A percentile compares a stretch with the other conserved stretches of the same genome.
These are phyloP conservation scores for Neofusicoccum cordaticola DNA, from an alignment of 2,329 filamentous ascomycete species.

Conservation along the genomic window DNA sequence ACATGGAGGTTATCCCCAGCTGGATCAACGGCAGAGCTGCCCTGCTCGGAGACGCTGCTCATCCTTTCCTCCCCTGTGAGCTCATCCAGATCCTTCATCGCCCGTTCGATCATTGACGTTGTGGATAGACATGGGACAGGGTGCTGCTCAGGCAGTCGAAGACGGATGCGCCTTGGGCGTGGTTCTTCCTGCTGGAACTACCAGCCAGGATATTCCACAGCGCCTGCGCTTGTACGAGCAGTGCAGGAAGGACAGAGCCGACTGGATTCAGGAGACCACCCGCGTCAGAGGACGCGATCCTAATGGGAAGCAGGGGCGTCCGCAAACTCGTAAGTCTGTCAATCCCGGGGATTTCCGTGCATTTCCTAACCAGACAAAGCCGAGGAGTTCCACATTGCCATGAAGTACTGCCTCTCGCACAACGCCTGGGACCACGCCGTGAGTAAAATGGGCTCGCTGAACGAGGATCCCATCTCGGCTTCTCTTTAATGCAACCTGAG, in stretches of 20 bases:
- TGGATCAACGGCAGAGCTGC: slow-evolving; percentile 57
- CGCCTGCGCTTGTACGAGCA: slow-evolving; percentile 59
- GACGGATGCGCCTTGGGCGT: slow-evolving; percentile 60
- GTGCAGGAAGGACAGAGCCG: slow-evolving; percentile 57
- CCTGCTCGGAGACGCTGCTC: slow-evolving; percentile 65
- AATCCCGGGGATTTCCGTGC: too few species aligned
- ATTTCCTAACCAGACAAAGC: background rate
- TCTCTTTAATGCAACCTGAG: too few species aligned
- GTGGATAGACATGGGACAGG: slow-evolving; percentile 55
- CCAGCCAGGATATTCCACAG: slow-evolving; percentile 26
- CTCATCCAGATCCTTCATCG: background rate
- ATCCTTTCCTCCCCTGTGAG: slow-evolving; percentile 63
- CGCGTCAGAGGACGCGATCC: slow-evolving; percentile 52
- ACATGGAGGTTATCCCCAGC: slow-evolving; percentile 58
- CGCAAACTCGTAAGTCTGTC: slow-evolving; percentile 26
- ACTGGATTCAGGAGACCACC: slow-evolving; percentile 57
- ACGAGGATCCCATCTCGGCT: background rate
- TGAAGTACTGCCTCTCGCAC: background rate
- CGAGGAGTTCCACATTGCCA: background rate
- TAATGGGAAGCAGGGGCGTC: slow-evolving; percentile 27
- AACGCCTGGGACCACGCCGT: background rate
- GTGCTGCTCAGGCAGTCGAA: slow-evolving; percentile 64
- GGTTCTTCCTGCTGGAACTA: slow-evolving; percentile 34
- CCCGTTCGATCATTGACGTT: background rate
- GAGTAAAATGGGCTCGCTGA: background rate